These are phyloP conservation scores for Starmerella ratchasimensis DNA, from an alignment of 805 yeast species.

Conservation along the genomic window DNA sequence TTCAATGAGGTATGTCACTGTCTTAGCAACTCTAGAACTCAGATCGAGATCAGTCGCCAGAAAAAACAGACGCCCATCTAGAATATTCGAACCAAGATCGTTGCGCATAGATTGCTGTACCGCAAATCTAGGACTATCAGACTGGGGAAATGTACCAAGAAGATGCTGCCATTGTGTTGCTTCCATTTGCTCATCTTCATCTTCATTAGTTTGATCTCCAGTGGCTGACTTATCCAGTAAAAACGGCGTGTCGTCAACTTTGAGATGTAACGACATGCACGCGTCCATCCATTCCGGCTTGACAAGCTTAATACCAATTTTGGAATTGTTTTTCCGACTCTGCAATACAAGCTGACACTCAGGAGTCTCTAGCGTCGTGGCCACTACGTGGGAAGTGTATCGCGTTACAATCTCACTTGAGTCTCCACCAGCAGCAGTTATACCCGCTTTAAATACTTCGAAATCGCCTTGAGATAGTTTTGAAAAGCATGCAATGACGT, in stretches of 20 bases:
- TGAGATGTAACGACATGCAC: slow-evolving; percentile 41
- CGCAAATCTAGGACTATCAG: slow-evolving; percentile 19
- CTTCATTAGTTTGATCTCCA: neutral
- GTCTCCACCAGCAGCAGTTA: slow-evolving; percentile 65
- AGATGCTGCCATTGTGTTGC: slow-evolving; percentile 7
- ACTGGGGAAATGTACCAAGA: slow-evolving; percentile 13
- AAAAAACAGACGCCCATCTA: slow-evolving; percentile 36
- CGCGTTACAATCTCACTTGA: slow-evolving; percentile 47
- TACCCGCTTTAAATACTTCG: slow-evolving; percentile 56
- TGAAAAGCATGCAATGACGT: slow-evolving; percentile 43
- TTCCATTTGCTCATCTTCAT: neutral
- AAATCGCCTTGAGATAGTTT: slow-evolving; percentile 44
- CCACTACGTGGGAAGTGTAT: slow-evolving; percentile 67
- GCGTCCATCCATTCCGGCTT: slow-evolving; percentile 70
- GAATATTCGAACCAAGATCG: slow-evolving; percentile 18
- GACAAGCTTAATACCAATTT: slow-evolving; percentile 32
- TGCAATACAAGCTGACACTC: slow-evolving; percentile 42
- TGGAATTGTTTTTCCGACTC: slow-evolving; percentile 20
- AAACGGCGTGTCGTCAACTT: slow-evolving; percentile 42
- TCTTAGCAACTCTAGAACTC: slow-evolving; percentile 31
- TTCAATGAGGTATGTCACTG: slow-evolving; percentile 35
- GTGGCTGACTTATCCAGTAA: slow-evolving; percentile 26
- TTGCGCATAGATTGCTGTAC: slow-evolving; percentile 21
- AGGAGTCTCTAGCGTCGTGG: slow-evolving; percentile 40
- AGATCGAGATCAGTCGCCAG: slow-evolving; percentile 43